Percentiles rank a stretch among this genome's conserved stretches.
phyloP scores from a whole-genome alignment of 2,329 filamentous ascomycete genomes.

The Uncinocarpus reesii region DNA sequence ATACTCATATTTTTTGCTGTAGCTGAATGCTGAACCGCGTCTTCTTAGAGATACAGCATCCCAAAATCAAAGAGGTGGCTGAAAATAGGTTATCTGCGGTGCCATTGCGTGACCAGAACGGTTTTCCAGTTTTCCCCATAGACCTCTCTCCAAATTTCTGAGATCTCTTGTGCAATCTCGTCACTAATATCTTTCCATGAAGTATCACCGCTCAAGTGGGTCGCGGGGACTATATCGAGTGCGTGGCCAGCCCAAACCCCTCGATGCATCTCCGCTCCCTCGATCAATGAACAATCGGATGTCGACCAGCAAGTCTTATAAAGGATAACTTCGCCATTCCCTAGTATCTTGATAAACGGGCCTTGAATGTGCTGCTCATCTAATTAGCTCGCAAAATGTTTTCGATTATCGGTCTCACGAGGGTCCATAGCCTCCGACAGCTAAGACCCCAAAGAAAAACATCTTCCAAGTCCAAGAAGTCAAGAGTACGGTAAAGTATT shows the following conservation, averaged over 20 bases:
- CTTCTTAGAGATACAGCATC: too few relatives aligned
- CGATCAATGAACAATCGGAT: neutral
- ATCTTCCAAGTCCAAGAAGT: constrained; percentile 16
- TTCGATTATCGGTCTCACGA: constrained; percentile 13
- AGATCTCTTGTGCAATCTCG: constrained; percentile 21
- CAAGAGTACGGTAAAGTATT: constrained; percentile 14
- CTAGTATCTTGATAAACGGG: constrained; percentile 22
- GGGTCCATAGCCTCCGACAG: constrained; percentile 18
- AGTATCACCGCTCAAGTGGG: constrained; percentile 10
- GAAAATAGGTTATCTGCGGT: neutral
- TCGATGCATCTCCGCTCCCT: constrained; percentile 14
- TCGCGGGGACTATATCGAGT: constrained; percentile 24
- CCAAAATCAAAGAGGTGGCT: neutral
- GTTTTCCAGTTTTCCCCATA: neutral
- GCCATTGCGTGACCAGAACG: neutral
- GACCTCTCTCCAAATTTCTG: constrained; percentile 15
- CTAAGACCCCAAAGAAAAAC: constrained; percentile 17
- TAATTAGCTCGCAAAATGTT: constrained; percentile 18
- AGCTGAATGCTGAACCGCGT: neutral
- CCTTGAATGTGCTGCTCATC: constrained; percentile 22
- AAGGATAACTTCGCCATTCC: constrained; percentile 25
- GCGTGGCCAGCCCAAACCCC: constrained; percentile 26
- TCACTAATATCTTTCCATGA: constrained; percentile 25
- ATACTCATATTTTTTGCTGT: neutral
- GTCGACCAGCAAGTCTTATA: constrained; percentile 24